Evolutionary conservation across 2,329 filamentous ascomycete genomes (phyloP).

Genomic region (Aureobasidium namibiae): DNA sequence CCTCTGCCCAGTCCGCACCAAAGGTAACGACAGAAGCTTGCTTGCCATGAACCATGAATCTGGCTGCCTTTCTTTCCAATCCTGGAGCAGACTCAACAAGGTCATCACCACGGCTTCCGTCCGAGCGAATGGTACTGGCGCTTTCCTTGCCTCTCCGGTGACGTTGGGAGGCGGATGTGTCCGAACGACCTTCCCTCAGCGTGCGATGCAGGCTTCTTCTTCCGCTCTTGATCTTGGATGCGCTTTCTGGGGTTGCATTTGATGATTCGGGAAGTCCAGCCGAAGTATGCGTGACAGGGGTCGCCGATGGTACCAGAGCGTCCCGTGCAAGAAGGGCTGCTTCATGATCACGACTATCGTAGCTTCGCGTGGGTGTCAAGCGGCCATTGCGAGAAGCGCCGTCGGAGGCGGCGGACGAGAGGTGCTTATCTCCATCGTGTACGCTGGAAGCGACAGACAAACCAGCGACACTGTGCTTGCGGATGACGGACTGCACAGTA

Average conservation of each 20-base stretch:
- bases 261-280: neutral
- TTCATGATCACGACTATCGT: slow-evolving; percentile 18
- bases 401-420: slow-evolving; percentile 19
- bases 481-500: slow-evolving; percentile 13
- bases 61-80: slow-evolving; percentile 70
- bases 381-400: slow-evolving; percentile 11
- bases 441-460: slow-evolving; percentile 19
- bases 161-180: slow-evolving; percentile 46
- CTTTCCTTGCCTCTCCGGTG: slow-evolving; percentile 72
- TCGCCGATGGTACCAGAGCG: neutral
- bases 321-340: slow-evolving; percentile 8
- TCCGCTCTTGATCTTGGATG: slow-evolving; percentile 45
- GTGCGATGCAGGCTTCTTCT: slow-evolving; percentile 85
- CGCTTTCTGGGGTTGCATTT: slow-evolving; percentile 20
- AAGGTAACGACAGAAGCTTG: slow-evolving; percentile 98
- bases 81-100: slow-evolving; percentile 52
- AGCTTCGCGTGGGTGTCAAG: slow-evolving; percentile 17
- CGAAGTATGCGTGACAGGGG: slow-evolving; percentile 12
- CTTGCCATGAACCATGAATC: slow-evolving; percentile 95
- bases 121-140: slow-evolving; percentile 43
- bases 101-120: slow-evolving; percentile 43
- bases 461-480: slow-evolving; percentile 7
- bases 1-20: slow-evolving; percentile 74
- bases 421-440: slow-evolving; percentile 17
- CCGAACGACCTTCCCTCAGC: slow-evolving; percentile 54